Percentiles rank a stretch among this genome's conserved stretches.
Evolutionary conservation across 1,284 basidiomycete genomes (phyloP).

Genomic region (Meira nashicola): DNA sequence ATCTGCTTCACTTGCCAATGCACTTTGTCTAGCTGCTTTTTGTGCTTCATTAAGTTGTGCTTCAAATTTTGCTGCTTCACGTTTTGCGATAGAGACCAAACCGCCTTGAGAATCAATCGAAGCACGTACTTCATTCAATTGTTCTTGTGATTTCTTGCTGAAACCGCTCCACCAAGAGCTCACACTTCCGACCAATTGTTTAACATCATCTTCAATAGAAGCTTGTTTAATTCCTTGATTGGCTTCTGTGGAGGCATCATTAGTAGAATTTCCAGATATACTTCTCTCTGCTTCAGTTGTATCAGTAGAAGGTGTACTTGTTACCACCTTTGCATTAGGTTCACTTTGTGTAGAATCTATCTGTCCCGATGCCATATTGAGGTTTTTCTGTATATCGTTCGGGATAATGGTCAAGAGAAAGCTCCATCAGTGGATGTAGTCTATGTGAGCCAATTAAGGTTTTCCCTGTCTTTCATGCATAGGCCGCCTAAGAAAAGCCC

Average conservation of each 20-base stretch:
- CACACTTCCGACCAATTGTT: constrained; percentile 40
- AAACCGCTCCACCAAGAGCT: constrained; percentile 47
- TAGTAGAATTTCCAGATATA: not conserved
- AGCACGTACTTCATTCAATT: constrained; percentile 26
- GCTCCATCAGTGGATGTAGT: too few relatives aligned
- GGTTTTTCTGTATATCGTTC: too few relatives aligned
- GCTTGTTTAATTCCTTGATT: not conserved
- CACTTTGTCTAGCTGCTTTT: constrained; percentile 29
- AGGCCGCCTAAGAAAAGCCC: too few relatives aligned
- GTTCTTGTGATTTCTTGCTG: constrained; percentile 39
- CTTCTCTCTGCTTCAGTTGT: not conserved
- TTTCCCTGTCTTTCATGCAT: too few relatives aligned
- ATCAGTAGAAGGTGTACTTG: too few relatives aligned
- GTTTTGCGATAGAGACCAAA: constrained; percentile 31
- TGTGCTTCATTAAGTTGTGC: constrained; percentile 36
- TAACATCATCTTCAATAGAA: constrained; percentile 41
- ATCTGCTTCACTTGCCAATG: constrained; percentile 9
- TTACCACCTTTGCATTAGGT: too few relatives aligned
- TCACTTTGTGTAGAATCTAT: too few relatives aligned
- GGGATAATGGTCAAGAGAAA: too few relatives aligned
- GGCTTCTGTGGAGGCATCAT: not conserved
- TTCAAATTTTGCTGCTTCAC: constrained; percentile 35
- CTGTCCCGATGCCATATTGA: too few relatives aligned
- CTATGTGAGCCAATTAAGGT: too few relatives aligned
- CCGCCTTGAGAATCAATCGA: constrained; percentile 41